Evolutionary conservation across 2,329 filamentous ascomycete species (phyloP), one percentile per base, ranked within the genome.

Genomic region (Ceratocystis huliohia): DNA sequence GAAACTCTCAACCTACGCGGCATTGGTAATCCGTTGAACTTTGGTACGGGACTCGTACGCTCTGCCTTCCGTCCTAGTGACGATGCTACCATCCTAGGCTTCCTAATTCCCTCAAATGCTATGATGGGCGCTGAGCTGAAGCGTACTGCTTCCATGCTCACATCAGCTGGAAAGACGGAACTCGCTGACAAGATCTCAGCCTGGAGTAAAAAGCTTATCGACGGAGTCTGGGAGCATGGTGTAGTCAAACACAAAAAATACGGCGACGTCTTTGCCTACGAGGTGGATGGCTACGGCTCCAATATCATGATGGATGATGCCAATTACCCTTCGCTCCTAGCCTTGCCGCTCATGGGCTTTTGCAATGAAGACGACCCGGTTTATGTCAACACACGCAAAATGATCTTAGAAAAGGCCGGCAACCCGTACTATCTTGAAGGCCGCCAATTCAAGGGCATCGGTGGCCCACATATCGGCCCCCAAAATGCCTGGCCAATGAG

Each of bases 401-500:
- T 85, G 82, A 80, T 96, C 64, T 79, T 96, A 17, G 81, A 84
- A 53, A 88, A 87, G 73, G 71, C 78, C 0, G 87, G 88, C 0
- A 99, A 99, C 73, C 94, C 94, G 0, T 99, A 96, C 74, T 97
- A 86, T 73, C 80, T 99, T 5, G 80, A 81, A 30, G 94, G 94
- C 1, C 78, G 77, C 17, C 84, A 83, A 0, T 96, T 99, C 72
- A 82, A 84, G 62, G 94, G 94, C 5, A 96, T 99, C 71, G 94
- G 94, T 71, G 94, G 83, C 3, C 84, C 83, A 5, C 84, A 85
- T 72, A 88, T 96, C 70, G 94, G 94, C 0, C 78, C 96, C n/a
- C 79, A 84, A 71, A 89, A 96, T 70, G 94, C 93, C 6, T 99
- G 94, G 94, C 94, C 94, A 0, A 97, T 99, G 91, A 94, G 89